phyloP scores from a whole-genome alignment of 441 rosid genomes.

The Codiaeum variegatum region DNA sequence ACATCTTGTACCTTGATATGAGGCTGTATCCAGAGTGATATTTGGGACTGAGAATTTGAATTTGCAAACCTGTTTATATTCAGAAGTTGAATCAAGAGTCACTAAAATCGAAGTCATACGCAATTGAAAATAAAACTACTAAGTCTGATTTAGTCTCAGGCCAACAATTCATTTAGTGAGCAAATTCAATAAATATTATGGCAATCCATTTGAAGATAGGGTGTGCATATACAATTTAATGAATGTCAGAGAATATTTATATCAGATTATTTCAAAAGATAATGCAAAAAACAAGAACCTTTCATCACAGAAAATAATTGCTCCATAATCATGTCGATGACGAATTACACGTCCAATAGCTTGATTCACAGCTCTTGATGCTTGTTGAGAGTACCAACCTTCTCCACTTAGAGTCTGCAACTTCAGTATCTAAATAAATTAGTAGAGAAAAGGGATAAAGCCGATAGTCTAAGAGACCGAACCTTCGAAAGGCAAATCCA shows the following conservation, averaged over 20 bases:
- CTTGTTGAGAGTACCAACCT: conserved; percentile 92
- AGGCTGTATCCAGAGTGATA: conserved; percentile 94
- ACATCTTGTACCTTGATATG: conserved; percentile 55
- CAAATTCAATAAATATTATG: not conserved
- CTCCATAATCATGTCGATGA: conserved; percentile 94
- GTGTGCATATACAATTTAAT: not conserved
- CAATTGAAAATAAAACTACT: not conserved
- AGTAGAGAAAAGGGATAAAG: conserved; percentile 12
- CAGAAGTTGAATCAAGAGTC: conserved; percentile 23
- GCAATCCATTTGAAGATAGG: conserved; percentile 2
- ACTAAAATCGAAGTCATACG: conserved; percentile 10
- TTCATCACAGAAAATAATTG: conserved; percentile 88
- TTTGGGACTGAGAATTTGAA: conserved; percentile 67
- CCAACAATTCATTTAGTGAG: not conserved
- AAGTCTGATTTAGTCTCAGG: not conserved
- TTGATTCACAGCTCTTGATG: conserved; percentile 96
- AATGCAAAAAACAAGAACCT: conserved; percentile 44
- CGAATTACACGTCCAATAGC: conserved; percentile 99
- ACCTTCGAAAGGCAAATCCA: conserved; percentile 13
- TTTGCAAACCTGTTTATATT: conserved; percentile 64
- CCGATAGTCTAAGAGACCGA: not conserved
- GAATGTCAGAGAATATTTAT: conserved; percentile 12
- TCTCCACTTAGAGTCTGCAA: conserved; percentile 62
- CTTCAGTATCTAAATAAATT: conserved; percentile 32
- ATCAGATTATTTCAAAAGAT: not conserved